Conservation (phyloP, 2,329 filamentous ascomycete species). For the Aspergillus sergii region DNA sequence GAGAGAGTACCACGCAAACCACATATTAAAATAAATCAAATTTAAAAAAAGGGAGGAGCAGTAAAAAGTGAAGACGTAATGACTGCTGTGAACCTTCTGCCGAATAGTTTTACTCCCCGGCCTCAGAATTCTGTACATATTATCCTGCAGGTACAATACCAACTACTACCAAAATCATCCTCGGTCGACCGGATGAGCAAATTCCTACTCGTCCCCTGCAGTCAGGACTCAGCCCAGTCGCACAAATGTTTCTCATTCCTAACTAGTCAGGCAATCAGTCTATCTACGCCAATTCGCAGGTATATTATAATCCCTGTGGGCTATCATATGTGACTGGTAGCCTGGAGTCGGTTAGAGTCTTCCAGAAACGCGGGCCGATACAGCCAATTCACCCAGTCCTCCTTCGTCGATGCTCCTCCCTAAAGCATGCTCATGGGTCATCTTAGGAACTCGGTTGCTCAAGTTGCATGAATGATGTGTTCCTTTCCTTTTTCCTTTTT, state of each 20-base stretch:
- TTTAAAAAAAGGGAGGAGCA: not conserved
- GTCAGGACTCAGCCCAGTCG: conserved; percentile 8
- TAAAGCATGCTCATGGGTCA: not conserved
- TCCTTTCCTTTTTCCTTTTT: too few species aligned
- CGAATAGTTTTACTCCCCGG: not conserved
- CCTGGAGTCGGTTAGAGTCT: not conserved
- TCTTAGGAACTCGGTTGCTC: not conserved
- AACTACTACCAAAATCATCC: not conserved
- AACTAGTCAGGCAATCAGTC: not conserved
- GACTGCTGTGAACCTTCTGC: not conserved
- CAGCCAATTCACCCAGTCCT: not conserved
- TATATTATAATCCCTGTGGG: not conserved
- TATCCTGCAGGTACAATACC: conserved; percentile 16
- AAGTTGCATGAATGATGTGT: not conserved
- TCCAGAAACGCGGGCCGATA: not conserved
- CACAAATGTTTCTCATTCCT: conserved; percentile 8
- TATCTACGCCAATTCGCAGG: not conserved
- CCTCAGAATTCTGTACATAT: not conserved
- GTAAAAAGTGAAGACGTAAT: not conserved
- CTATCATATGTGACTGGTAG: conserved; percentile 17
- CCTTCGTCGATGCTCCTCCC: not conserved
- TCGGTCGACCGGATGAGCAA: conserved; percentile 6
- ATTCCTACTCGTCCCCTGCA: conserved; percentile 6
- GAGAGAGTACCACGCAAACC: not conserved
- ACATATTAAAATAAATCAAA: not conserved